Evolutionary conservation across 2,329 filamentous ascomycete species (phyloP), one percentile per base, ranked within the genome.

Genomic region (Colletotrichum tabaci): DNA sequence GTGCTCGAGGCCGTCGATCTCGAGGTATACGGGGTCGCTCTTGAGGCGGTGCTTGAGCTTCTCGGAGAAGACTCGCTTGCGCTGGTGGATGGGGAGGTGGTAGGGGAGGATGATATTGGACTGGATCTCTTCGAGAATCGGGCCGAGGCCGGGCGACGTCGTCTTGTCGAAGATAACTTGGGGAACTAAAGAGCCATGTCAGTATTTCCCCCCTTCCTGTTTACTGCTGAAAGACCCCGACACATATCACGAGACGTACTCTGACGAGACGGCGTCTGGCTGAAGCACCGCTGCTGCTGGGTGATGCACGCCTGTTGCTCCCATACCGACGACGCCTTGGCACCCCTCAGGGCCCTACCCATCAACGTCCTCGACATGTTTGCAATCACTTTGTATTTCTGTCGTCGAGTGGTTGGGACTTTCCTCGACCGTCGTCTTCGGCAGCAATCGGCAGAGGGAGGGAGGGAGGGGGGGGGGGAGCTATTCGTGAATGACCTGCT

Each of bases 61-160:
- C 16, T 77, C 74, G 70, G 83, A 81, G 81, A 85, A 87, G 75
- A 93, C 80, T 71, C 87, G 84, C 74, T 86, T 83, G 75, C 84
- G 87, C 80, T 92, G 87, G 61, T 82, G 80, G 38, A 78, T 68
- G 26, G 86, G 84, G 38, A 93, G 87, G 77, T 90, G 88, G 42
- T 85, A 81, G n/a, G 90, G 90, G 52, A 93, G 81, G 78, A 93
- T 87, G 79, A 91, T 85, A 75, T 87, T 87, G 56, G 85, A 81
- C 74, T 90, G 89, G 77, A 92, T 85, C 26, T 76, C 80, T 50
- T 80, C 78, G 72, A 93, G 86, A 42, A 86, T 77, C 15, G 79
- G 69, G 78, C 91, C 86, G 71, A 93, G 85, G 66, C 88, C 82
- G 26, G 83, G 74, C 53, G 87, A 87, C 16, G 87, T 87, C 5